These are phyloP conservation scores for Podosphaera xanthii DNA, from an alignment of 2,329 filamentous ascomycete species.

Conservation along the genomic window DNA sequence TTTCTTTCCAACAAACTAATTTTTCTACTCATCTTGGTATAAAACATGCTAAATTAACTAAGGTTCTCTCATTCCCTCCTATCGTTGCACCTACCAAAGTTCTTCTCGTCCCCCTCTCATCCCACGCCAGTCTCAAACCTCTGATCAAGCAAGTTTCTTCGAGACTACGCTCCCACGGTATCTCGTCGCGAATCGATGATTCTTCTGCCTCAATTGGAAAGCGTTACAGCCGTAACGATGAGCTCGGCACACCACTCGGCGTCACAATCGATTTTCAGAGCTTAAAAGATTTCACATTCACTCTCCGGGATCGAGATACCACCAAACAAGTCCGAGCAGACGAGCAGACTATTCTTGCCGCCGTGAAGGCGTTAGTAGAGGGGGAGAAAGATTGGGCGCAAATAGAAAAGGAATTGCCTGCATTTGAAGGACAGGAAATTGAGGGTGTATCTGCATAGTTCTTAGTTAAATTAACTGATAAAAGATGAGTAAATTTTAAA, in stretches of 20 bases:
- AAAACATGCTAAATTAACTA: constrained; percentile 3
- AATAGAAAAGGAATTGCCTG: constrained; percentile 54
- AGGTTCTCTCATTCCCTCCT: constrained; percentile 53
- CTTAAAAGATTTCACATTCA: constrained; percentile 65
- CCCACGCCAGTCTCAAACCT: constrained; percentile 60
- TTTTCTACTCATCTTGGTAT: neutral
- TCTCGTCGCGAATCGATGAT: constrained; percentile 75
- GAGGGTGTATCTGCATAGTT: constrained; percentile 6
- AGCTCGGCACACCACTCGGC: constrained; percentile 81
- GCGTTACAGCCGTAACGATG: constrained; percentile 84
- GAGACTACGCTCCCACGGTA: constrained; percentile 49
- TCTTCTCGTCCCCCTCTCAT: constrained; percentile 70
- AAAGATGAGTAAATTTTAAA: too few relatives aligned
- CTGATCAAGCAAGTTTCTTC: constrained; percentile 49
- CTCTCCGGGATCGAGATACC: constrained; percentile 72
- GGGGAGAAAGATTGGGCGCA: constrained; percentile 39
- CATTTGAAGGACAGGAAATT: constrained; percentile 56
- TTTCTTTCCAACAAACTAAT: neutral
- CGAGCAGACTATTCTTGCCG: constrained; percentile 56
- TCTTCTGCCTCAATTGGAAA: constrained; percentile 85
- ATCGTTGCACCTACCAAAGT: constrained; percentile 86
- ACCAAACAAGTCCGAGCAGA: constrained; percentile 76
- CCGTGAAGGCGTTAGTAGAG: constrained; percentile 30
- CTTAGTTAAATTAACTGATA: neutral
- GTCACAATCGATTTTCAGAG: constrained; percentile 95